Percentiles rank a stretch among this genome's conserved stretches.
phyloP scores from a whole-genome alignment of 805 yeast genomes.

The Cyberlindnera lachancei region DNA sequence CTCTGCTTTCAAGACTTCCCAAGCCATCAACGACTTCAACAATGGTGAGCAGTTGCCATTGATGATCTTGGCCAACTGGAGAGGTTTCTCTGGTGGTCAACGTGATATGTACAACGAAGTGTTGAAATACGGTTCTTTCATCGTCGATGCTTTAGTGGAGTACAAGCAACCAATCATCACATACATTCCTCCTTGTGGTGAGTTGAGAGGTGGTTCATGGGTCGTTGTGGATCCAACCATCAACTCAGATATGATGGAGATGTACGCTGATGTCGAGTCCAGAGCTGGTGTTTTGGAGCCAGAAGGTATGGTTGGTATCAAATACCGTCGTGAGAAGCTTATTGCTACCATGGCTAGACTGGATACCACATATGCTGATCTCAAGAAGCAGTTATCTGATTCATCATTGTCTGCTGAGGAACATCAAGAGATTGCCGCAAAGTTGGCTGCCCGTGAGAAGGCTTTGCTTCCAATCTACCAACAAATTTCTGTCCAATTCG shows the following conservation, averaged over 20 bases:
- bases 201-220: conserved; percentile 99
- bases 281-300: conserved; percentile 99
- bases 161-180: conserved; percentile 96
- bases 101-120: conserved; percentile 99
- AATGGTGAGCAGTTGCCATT: conserved; percentile 96
- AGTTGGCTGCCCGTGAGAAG: conserved; percentile 73
- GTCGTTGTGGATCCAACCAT: conserved; percentile 99
- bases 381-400: conserved; percentile 53
- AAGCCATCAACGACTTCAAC: conserved; percentile 96
- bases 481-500: conserved; percentile 92
- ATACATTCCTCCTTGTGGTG: conserved; percentile 97
- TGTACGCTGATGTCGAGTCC: conserved; percentile 94
- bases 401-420: conserved; percentile 53
- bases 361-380: conserved; percentile 65
- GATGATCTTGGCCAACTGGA: conserved; percentile 98
- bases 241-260: conserved; percentile 96
- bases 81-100: conserved; percentile 99
- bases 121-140: conserved; percentile 91
- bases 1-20: conserved; percentile 98
- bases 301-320: conserved; percentile 98
- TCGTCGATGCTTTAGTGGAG: conserved; percentile 94
- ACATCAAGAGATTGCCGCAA: conserved; percentile 52
- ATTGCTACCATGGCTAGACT: conserved; percentile 87
- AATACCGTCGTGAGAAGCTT: conserved; percentile 90
- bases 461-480: conserved; percentile 78